These are phyloP conservation scores for Xylaria telfairii DNA, from an alignment of 495 filamentous ascomycete species.

Conservation along the genomic window DNA sequence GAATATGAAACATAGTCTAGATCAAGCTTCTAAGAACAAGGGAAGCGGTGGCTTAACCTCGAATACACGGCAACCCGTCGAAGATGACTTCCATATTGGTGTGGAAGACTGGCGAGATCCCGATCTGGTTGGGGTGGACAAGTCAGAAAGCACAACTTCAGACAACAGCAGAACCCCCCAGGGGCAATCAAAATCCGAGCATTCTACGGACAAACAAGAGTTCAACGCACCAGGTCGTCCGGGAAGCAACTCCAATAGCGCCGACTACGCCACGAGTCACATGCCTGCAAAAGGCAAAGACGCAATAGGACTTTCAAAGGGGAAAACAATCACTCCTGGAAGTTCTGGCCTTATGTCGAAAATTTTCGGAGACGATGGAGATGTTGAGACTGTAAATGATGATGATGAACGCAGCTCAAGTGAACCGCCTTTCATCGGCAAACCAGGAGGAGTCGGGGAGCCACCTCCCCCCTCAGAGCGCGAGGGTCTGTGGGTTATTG, in stretches of 20 bases:
- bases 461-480: constrained; percentile 50
- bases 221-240: constrained; percentile 61
- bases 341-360: constrained; percentile 48
- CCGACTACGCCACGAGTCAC: constrained; percentile 64
- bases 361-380: constrained; percentile 55
- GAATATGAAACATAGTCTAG: constrained; percentile 43
- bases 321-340: constrained; percentile 30
- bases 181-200: constrained; percentile 30
- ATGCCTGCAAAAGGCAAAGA: constrained; percentile 36
- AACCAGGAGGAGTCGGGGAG: constrained; percentile 21
- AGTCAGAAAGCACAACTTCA: constrained; percentile 21
- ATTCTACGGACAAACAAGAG: constrained; percentile 42
- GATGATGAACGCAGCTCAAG: constrained; percentile 29
- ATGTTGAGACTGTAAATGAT: constrained; percentile 34
- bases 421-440: constrained; percentile 25
- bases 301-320: constrained; percentile 34
- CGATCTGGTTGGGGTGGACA: constrained; percentile 63
- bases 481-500: constrained; percentile 92
- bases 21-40: constrained; percentile 41
- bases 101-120: constrained; percentile 93
- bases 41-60: constrained; percentile 31
- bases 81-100: constrained; percentile 85
- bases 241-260: constrained; percentile 78
- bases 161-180: constrained; percentile 30
- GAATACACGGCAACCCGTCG: constrained; percentile 37